Evolutionary conservation across 2,329 filamentous ascomycete genomes (phyloP), one percentile per base, ranked within the genome.

Genomic region (Neonectria coccinea): DNA sequence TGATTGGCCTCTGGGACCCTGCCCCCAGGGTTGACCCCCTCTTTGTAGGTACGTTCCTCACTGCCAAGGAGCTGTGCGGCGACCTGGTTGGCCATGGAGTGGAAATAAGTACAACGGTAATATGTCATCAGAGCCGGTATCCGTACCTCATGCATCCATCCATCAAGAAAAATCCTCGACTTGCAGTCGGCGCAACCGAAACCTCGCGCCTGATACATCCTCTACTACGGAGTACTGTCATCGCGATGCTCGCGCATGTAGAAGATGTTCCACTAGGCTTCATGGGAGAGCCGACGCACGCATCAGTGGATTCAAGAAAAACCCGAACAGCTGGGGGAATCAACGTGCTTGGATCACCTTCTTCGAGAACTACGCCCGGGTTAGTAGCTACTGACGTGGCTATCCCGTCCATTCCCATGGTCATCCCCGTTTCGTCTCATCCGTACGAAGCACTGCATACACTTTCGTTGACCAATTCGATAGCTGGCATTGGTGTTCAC

Each of bases 21-120:
- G 48, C n/a, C 9, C 56, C 29, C 47, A 33, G 58, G 56, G 58
- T 45, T 45, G 64, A 64, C 56, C 59, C 53, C 60, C 63, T 63
- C 59, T 60, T 59, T 45, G 53, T 52, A 51, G 31, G 52, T 57
- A 39, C 60, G 57, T 63, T 60, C 42, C 42, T 27, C 58, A 36
- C 42, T 33, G 56, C 64, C 66, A 62, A 62, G 64, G 59, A 39
- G 20, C 14, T 52, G 45, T 45, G 31, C 60, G 31, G 33, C 48
- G 39, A 53, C 41, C 54, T 54, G 45, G 41, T 58, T 58, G 60
- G 48, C 33, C n/a, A 31, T 42, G 42, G 41, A 31, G 45, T 62
- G 45, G 53, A 57, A 54, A 51, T 51, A 27, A 8, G 44, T 47
- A 29, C 44, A 9, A 27, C 14, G 47, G 27, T 6, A 20, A 29